A percentile compares a stretch with the other conserved stretches of the same genome.
phyloP scores from a whole-genome alignment of 1,139 yeast genomes.

The Geotrichum reessii region DNA sequence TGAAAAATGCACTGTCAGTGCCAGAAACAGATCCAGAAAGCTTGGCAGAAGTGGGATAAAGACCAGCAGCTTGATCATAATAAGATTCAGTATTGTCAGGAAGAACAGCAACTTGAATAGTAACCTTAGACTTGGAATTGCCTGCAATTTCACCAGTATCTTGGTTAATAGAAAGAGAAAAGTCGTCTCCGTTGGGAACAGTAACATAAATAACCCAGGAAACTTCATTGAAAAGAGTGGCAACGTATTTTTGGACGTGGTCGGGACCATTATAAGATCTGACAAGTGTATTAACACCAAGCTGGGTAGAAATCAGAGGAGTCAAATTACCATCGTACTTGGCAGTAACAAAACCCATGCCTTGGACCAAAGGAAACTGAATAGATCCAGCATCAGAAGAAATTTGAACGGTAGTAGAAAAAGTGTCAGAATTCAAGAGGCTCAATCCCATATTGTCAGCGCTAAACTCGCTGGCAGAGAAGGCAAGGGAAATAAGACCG shows the following conservation, averaged over 20 bases:
- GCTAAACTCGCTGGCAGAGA: slow-evolving; percentile 33
- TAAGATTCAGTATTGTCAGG: slow-evolving; percentile 32
- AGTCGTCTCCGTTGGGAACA: slow-evolving; percentile 39
- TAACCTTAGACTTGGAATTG: slow-evolving; percentile 43
- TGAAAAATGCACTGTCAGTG: slow-evolving; percentile 36
- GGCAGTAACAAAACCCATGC: slow-evolving; percentile 75
- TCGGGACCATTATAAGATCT: slow-evolving; percentile 1
- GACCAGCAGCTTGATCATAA: slow-evolving; percentile 56
- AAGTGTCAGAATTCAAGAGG: slow-evolving; percentile 43
- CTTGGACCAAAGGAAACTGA: slow-evolving; percentile 50
- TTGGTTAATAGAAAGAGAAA: slow-evolving; percentile 48
- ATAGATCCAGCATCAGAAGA: slow-evolving; percentile 22
- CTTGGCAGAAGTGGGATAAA: slow-evolving; percentile 44
- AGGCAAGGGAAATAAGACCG: slow-evolving; percentile 36
- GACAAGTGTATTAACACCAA: slow-evolving; percentile 48
- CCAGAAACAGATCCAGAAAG: slow-evolving; percentile 17
- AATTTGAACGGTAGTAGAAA: slow-evolving; percentile 48
- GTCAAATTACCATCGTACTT: slow-evolving; percentile 53
- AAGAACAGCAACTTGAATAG: slow-evolving; percentile 55
- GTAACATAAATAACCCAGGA: slow-evolving; percentile 58
- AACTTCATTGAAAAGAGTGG: slow-evolving; percentile 42
- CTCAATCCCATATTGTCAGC: slow-evolving; percentile 50
- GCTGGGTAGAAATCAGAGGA: slow-evolving; percentile 49
- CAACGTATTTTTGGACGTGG: slow-evolving; percentile 39
- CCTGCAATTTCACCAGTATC: slow-evolving; percentile 31